Evolutionary conservation across 2,329 filamentous ascomycete species (phyloP).

Genomic region (Colletotrichum sojae): DNA sequence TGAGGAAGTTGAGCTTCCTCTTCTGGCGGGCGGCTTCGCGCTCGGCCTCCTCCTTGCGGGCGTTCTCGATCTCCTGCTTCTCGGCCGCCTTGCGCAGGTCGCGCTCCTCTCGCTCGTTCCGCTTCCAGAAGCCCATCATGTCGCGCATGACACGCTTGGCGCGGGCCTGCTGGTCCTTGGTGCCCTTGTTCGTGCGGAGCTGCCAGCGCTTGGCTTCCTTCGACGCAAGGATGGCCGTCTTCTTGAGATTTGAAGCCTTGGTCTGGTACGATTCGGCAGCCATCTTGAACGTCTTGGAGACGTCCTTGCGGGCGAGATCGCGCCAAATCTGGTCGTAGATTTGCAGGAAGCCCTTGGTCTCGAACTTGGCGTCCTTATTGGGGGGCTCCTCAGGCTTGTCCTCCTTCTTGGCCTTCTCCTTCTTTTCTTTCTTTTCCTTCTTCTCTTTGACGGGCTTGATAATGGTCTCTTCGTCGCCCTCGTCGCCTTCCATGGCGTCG

Average conservation of each 20-base stretch:
- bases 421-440: constrained; percentile 64
- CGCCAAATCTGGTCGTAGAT: constrained; percentile 98
- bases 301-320: constrained; percentile 92
- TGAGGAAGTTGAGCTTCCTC: constrained; percentile 99
- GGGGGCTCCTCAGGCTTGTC: constrained; percentile 64
- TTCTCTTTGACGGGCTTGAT: constrained; percentile 54
- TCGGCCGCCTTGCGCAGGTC: constrained; percentile 95
- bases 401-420: constrained; percentile 59
- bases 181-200: constrained; percentile 96
- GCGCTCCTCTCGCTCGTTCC: constrained; percentile 96
- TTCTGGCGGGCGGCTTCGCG: constrained; percentile 98
- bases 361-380: constrained; percentile 76
- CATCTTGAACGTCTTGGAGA: constrained; percentile 91
- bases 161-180: constrained; percentile 95
- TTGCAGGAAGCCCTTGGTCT: constrained; percentile 94
- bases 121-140: constrained; percentile 99
- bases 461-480: constrained; percentile 56
- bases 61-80: constrained; percentile 95
- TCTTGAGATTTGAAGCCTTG: constrained; percentile 95
- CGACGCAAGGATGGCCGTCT: constrained; percentile 95
- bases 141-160: constrained; percentile 99
- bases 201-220: constrained; percentile 99
- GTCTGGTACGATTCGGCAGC: constrained; percentile 88
- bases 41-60: constrained; percentile 96
- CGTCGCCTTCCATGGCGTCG: constrained; percentile 50